Evolutionary conservation across 768 basidiomycete species (phyloP).

Genomic region (Naganishia kalamii): DNA sequence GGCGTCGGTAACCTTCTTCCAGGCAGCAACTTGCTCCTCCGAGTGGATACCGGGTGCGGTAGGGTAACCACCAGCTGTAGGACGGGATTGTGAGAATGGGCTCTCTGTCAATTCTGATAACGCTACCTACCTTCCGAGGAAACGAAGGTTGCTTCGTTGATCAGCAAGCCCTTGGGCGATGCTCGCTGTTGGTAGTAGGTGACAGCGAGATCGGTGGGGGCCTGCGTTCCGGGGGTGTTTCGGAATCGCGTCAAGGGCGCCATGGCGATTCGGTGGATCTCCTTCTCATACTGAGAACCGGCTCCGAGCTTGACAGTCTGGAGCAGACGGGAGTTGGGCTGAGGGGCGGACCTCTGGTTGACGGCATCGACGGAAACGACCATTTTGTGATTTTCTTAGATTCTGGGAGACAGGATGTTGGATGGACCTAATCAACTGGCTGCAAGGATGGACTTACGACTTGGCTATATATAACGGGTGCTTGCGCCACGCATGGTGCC

Average conservation of each 20-base stretch:
- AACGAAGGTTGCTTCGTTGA: conserved; percentile 53
- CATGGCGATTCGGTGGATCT: conserved; percentile 37
- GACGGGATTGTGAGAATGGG: not conserved
- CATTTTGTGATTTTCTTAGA: not conserved
- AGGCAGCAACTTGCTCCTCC: conserved; percentile 56
- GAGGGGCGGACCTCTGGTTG: conserved; percentile 14
- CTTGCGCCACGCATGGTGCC: no score
- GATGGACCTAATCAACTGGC: no score
- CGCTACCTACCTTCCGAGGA: conserved; percentile 42
- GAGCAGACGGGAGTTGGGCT: conserved; percentile 9
- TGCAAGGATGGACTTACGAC: no score
- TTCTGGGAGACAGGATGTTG: not conserved
- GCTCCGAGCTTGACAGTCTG: conserved; percentile 13
- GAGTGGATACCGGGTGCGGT: conserved; percentile 62
- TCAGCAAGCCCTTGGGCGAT: conserved; percentile 41
- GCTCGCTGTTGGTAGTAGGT: conserved; percentile 45
- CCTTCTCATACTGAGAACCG: conserved; percentile 2
- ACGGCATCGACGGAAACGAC: conserved; percentile 10
- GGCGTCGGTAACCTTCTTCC: conserved; percentile 57
- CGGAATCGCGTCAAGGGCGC: conserved; percentile 40
- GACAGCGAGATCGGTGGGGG: conserved; percentile 28
- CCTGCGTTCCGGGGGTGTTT: conserved; percentile 25
- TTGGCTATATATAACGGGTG: no score
- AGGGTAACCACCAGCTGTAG: conserved; percentile 50
- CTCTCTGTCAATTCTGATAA: not conserved